Evolutionary conservation across 345 rosid species (phyloP), one percentile per base, ranked within the genome.

Genomic region (Ailanthus altissimus): DNA sequence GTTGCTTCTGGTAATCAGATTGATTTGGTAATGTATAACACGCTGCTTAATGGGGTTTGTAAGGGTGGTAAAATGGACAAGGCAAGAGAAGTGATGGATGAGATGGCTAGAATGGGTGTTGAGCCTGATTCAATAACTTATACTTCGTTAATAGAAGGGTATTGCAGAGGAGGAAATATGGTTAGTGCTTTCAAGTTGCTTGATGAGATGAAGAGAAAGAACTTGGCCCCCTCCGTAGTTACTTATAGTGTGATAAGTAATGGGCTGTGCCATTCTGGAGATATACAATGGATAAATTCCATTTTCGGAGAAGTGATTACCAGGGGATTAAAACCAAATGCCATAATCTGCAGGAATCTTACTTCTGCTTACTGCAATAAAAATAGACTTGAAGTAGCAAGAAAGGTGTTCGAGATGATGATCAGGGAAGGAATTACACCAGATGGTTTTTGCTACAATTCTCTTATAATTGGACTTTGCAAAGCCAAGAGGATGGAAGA

Each of bases 371-470:
- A 70, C 53, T 63, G 64, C 26, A 43, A 72, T 64, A 23, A 75
- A 67, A 74, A 78, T 25, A 74, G 26, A 49, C 54, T 74, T 46
- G 70, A 77, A 43, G 85, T 79, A 70, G 85, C 83, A 5, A 50
- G 66, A 36, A 74, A 69, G 53, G 62, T 79, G 71, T 72, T 77
- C 12, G 59, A 75, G 43, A 40, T 25, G 56, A 82, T 82, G 81
- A 62, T 43, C 56, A 64, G 59, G 50, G 42, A 75, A 21, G 70
- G 82, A 47, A 65, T 77, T 53, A 8, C 49, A 8, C 85, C 80
- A 14, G 85, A 82, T 75, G 80, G 75, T 13, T 70, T 74, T 32
- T 84, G 85, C 75, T 84, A 82, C 50, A 84, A 82, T 72, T 57
- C 75, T 43, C 21, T 79, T 21, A 82, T 84, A 69, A 63, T 51